Conservation (phyloP, 148 eudicot species). For the Arctostaphylos glauca region DNA sequence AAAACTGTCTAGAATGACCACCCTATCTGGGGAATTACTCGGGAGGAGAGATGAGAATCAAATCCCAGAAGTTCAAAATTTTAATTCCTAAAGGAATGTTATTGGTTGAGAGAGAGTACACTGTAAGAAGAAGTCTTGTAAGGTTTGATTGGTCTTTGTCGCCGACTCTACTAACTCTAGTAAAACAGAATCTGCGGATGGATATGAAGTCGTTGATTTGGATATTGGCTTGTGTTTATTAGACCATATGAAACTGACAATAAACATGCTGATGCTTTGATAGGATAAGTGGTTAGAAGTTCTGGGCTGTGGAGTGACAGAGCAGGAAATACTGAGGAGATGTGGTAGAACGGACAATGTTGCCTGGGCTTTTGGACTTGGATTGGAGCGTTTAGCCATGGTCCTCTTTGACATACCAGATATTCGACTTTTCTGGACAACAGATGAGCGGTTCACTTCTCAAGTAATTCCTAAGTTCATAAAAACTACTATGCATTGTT, state of each 20-base stretch:
- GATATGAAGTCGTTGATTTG: background rate
- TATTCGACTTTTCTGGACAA: constrained; percentile 93
- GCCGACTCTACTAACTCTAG: too few species aligned
- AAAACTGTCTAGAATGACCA: too few species aligned
- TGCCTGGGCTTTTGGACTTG: constrained; percentile 99
- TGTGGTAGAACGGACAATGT: constrained; percentile 60
- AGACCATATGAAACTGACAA: background rate
- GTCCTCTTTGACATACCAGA: constrained; percentile 94
- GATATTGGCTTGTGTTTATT: background rate
- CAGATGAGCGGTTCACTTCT: constrained; percentile 87
- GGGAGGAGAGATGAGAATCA: too few species aligned
- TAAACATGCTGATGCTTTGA: constrained; percentile 16
- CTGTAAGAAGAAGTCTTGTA: too few species aligned
- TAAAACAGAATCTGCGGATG: too few species aligned
- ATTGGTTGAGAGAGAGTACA: too few species aligned
- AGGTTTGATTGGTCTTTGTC: too few species aligned
- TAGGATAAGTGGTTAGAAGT: constrained; percentile 99
- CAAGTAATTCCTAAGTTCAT: constrained; percentile 46
- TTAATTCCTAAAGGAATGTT: too few species aligned
- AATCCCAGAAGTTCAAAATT: too few species aligned
- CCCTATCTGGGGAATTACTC: too few species aligned
- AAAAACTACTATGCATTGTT: background rate
- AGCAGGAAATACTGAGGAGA: constrained; percentile 85
- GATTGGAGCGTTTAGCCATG: constrained; percentile 97
- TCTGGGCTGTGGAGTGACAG: constrained; percentile 96